These are phyloP conservation scores for Globisporangium yorkense DNA, from an alignment of 352 stramenopile genomes.

Conservation along the genomic window DNA sequence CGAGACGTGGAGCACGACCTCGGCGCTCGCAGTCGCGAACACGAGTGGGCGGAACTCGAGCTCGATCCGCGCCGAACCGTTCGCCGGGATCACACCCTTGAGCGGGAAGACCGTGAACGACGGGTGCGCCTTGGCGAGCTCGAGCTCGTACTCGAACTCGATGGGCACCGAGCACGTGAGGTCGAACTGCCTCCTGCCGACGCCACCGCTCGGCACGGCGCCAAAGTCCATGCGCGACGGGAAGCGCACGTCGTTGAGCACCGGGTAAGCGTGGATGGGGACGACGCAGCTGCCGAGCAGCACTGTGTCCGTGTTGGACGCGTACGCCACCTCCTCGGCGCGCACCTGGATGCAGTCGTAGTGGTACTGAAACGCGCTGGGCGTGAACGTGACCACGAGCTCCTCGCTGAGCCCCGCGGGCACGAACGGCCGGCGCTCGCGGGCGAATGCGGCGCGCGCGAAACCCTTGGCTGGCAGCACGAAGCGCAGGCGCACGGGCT, in stretches of 20 bases:
- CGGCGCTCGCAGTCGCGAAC: constrained; percentile 54
- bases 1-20: constrained; percentile 68
- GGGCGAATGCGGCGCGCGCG: constrained; percentile 51
- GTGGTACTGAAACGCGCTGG: constrained; percentile 81
- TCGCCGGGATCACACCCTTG: constrained; percentile 58
- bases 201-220: constrained; percentile 39
- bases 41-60: constrained; percentile 67
- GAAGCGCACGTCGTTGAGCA: constrained; percentile 74
- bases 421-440: constrained; percentile 54
- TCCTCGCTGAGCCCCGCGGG: constrained; percentile 74
- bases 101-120: constrained; percentile 78
- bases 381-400: constrained; percentile 66
- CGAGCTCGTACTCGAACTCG: constrained; percentile 84
- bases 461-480: constrained; percentile 33
- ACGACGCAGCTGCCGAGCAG: constrained; percentile 47
- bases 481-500: constrained; percentile 68
- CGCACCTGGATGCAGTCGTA: constrained; percentile 83
- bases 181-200: constrained; percentile 31
- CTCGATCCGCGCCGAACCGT: constrained; percentile 55
- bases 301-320: constrained; percentile 36
- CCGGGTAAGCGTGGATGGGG: constrained; percentile 85
- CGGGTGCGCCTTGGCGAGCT: constrained; percentile 52
- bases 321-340: constrained; percentile 67
- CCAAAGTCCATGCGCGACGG: constrained; percentile 82
- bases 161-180: constrained; percentile 80